A percentile compares a stretch with the other conserved stretches of the same genome.
These are phyloP conservation scores for Aspergillus egyptiacus DNA, from an alignment of 495 filamentous ascomycete species.

Conservation along the genomic window DNA sequence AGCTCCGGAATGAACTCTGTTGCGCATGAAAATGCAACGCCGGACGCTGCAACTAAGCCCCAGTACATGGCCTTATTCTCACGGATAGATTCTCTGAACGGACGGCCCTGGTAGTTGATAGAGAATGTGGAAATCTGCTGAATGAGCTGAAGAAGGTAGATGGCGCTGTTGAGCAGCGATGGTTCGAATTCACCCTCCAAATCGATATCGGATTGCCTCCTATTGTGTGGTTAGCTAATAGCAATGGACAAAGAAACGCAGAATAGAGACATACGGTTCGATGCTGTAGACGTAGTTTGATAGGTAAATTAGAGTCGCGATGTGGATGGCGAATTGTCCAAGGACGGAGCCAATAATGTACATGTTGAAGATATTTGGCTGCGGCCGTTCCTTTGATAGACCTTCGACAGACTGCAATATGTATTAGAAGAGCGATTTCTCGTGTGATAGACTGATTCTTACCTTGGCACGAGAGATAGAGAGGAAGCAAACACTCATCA, in stretches of 20 bases:
- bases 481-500: constrained; percentile 99
- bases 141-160: constrained; percentile 97
- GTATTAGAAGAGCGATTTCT: constrained; percentile 21
- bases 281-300: constrained; percentile 77
- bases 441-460: constrained; percentile 12
- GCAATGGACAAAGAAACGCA: not conserved
- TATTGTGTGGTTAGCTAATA: constrained; percentile 33
- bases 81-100: constrained; percentile 90
- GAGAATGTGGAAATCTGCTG: constrained; percentile 99
- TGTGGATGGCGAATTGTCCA: constrained; percentile 95
- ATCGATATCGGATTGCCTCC: constrained; percentile 67
- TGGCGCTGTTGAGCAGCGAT: constrained; percentile 90
- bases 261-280: constrained; percentile 58
- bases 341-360: constrained; percentile 99
- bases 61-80: constrained; percentile 99
- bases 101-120: constrained; percentile 98
- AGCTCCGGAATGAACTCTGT: constrained; percentile 95
- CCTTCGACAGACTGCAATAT: constrained; percentile 70
- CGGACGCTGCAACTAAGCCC: constrained; percentile 83
- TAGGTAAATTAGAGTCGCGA: constrained; percentile 89
- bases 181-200: constrained; percentile 93
- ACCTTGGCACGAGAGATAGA: constrained; percentile 91
- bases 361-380: constrained; percentile 97
- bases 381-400: constrained; percentile 92
- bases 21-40: constrained; percentile 88